Percentiles rank a stretch among this genome's conserved stretches.
Conservation (phyloP, 805 yeast genomes). For the Saturnispora bothae region DNA sequence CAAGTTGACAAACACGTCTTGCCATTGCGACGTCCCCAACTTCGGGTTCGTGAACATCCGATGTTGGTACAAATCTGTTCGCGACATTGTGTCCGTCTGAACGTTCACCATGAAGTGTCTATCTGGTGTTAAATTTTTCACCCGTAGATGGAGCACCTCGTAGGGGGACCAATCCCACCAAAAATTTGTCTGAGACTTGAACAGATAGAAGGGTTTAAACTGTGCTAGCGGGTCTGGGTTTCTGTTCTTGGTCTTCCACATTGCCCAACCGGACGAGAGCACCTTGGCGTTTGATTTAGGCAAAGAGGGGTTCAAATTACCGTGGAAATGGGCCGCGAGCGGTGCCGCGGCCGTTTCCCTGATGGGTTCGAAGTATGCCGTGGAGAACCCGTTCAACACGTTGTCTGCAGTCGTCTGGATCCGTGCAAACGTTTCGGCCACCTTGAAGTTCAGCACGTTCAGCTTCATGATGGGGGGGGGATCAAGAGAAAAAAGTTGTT, state of each 20-base stretch:
- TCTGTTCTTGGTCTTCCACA: conserved; percentile 71
- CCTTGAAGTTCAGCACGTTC: conserved; percentile 48
- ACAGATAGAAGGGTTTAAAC: conserved; percentile 31
- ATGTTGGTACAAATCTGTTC: conserved; percentile 76
- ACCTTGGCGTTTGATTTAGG: conserved; percentile 38
- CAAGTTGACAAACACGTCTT: conserved; percentile 68
- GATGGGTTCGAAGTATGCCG: conserved; percentile 36
- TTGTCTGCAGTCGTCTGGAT: conserved; percentile 59
- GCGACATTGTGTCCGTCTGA: conserved; percentile 70
- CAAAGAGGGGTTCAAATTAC: conserved; percentile 55
- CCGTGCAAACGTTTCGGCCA: conserved; percentile 37
- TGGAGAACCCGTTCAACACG: conserved; percentile 62
- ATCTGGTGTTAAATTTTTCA: conserved; percentile 47
- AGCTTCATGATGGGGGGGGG: conserved; percentile 10
- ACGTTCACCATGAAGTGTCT: conserved; percentile 69
- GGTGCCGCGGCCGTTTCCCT: conserved; percentile 27
- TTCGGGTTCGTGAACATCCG: conserved; percentile 45
- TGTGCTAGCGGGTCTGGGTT: conserved; percentile 31
- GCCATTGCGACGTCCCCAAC: conserved; percentile 52
- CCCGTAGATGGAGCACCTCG: conserved; percentile 54
- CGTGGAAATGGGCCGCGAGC: conserved; percentile 55
- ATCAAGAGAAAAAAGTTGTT: neutral
- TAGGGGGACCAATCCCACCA: conserved; percentile 66
- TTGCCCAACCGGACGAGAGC: conserved; percentile 59
- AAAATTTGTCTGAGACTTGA: conserved; percentile 28